Evolutionary conservation across 345 rosid genomes (phyloP).

Genomic region (Eucalyptus cladocalyx): DNA sequence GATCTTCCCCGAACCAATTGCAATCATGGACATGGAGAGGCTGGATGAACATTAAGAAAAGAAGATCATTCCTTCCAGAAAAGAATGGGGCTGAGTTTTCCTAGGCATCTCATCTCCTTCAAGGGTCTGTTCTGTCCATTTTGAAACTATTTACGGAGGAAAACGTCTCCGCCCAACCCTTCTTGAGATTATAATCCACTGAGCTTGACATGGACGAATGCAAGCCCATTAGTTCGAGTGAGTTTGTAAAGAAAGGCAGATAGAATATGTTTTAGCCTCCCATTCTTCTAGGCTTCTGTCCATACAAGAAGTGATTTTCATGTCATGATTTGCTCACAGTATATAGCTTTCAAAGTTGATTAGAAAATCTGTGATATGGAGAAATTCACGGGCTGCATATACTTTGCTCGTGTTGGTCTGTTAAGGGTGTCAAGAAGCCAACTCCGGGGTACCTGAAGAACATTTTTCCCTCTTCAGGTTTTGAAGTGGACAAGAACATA

Average conservation of each 20-base stretch:
- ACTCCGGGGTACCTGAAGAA: not conserved
- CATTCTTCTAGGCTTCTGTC: not conserved
- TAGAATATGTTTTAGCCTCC: not conserved
- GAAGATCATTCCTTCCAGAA: not conserved
- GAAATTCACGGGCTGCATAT: not conserved
- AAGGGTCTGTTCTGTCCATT: not conserved
- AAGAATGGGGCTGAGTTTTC: not conserved
- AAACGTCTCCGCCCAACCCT: not conserved
- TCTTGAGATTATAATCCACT: not conserved
- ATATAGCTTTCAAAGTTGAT: not conserved
- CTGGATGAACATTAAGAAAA: conserved; percentile 5
- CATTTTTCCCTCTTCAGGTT: not conserved
- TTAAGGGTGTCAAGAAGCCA: not conserved
- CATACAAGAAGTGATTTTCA: not conserved
- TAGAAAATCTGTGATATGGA: not conserved
- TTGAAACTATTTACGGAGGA: not conserved
- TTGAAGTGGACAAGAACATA: not conserved
- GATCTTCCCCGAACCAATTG: conserved; percentile 46
- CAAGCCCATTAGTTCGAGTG: not conserved
- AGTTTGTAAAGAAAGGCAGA: not conserved
- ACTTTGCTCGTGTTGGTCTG: not conserved
- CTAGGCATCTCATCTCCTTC: not conserved
- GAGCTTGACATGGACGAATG: not conserved
- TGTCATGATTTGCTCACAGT: not conserved
- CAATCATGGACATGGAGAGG: conserved; percentile 25